A percentile compares a stretch with the other conserved stretches of the same genome.
Conservation (phyloP, 192 early-diverging fungal genomes). For the Phycomyces blakesleeanus region DNA sequence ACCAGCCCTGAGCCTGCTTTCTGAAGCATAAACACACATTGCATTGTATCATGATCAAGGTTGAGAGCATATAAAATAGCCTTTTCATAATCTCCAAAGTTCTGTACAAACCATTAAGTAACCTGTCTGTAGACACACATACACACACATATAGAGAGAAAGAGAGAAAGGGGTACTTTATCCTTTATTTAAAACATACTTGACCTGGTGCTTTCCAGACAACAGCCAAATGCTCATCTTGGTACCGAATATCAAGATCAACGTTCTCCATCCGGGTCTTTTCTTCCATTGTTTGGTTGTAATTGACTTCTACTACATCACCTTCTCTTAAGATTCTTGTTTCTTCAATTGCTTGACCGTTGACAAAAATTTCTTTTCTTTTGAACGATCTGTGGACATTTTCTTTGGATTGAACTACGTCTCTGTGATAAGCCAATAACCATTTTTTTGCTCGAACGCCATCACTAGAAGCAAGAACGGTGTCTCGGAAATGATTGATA, state of each 20-base stretch:
- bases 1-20: constrained; percentile 55
- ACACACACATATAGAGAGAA: neutral
- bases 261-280: constrained; percentile 39
- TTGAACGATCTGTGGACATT: constrained; percentile 17
- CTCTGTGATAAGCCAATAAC: constrained; percentile 13
- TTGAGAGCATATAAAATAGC: constrained; percentile 17
- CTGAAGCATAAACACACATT: constrained; percentile 47
- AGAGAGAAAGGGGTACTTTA: neutral
- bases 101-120: no score
- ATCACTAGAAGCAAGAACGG: neutral
- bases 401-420: constrained; percentile 14
- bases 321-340: constrained; percentile 40
- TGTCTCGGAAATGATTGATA: no score
- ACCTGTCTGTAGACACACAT: neutral
- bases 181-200: constrained; percentile 20
- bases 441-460: neutral
- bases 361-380: constrained; percentile 48
- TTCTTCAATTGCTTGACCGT: constrained; percentile 46
- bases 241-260: constrained; percentile 44
- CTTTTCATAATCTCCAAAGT: constrained; percentile 24
- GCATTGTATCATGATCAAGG: constrained; percentile 12
- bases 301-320: constrained; percentile 48
- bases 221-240: constrained; percentile 52
- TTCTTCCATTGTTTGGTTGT: constrained; percentile 41
- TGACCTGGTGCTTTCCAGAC: constrained; percentile 57